Evolutionary conservation across 2,329 filamentous ascomycete genomes (phyloP), one percentile per base, ranked within the genome.

Genomic region (Colletotrichum sp.): DNA sequence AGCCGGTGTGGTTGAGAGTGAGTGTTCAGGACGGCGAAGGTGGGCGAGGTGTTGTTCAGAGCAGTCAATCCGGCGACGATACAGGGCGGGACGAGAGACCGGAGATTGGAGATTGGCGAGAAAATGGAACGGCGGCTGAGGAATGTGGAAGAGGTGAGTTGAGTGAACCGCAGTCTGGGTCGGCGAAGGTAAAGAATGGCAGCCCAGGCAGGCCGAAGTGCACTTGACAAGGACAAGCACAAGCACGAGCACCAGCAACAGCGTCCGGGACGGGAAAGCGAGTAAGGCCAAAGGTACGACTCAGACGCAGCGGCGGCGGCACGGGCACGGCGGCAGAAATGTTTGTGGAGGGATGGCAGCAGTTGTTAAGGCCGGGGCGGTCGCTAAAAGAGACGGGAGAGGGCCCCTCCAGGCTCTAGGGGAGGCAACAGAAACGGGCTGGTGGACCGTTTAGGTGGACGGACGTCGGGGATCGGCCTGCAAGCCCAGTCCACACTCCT

Each of bases 221-320:
- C 18, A 10, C 26, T 67, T 65, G 60, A 39, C 24, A 34, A 63
- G 44, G 32, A 63, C 52, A 55, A 75, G 26, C 24, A 26, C 24
- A 4, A 44, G 66, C 36, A 34, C 30, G 10, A 60, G 39, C 39
- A 49, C 18, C 5, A 60, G 24, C 26, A 59, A 0, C 21, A 16
- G 32, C 28, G 52, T 28, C 18, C 39, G 55, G 55, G 63, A 44
- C 36, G 69, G 44, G 55, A 68, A 13, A 76, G 69, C 67, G 71
- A 74, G 71, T 74, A 69, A 70, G 68, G 71, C 28, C 30, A 71
- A 32, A n/a, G 32, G 59, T 52, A 74, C 71, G 66, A 74, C 66
- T 74, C 71, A 74, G 66, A 30, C 16, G 21, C 72, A 71, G 68
- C n/a, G 18, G 34, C 72, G 65, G 65, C 28, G 39, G 67, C 65